Evolutionary conservation across 768 basidiomycete species (phyloP), one percentile per base, ranked within the genome.

Genomic region (Auricularia sp.): DNA sequence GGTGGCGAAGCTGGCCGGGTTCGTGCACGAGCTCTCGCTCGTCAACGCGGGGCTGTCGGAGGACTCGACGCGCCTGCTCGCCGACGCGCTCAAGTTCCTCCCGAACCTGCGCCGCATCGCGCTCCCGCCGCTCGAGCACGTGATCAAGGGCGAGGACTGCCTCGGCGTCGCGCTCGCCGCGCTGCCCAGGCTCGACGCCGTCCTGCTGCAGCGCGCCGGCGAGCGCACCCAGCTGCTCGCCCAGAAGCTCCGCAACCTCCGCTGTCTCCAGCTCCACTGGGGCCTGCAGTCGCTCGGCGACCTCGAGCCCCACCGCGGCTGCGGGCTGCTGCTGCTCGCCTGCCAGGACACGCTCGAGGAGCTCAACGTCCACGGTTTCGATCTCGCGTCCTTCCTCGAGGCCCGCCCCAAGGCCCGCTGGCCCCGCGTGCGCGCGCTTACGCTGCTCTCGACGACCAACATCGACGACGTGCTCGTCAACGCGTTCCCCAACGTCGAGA

Each of bases 91-190:
- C 56, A 61, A 56, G 53, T 54, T 67, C 36, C 66, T 71, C 21
- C 66, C 69, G 21, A 64, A 59, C 58, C 65, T 70, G 36, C 65
- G 64, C 54, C 60, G 62, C 62, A 67, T 72, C 65, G 68, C 69
- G 63, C 69, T 72, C 63, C 65, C 63, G 33, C 66, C 56, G 56
- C 56, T 59, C 56, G 56, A 59, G 29, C 56, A 59, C 56, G 56
- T 59, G 11, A 14, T 59, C 23, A 12, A 23, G 3, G 29, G 29
- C 56, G 23, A 59, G 16, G 56, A 68, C 64, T 70, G 68, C 36
- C 66, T 66, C 43, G 60, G 59, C 36, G 34, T 56, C 53, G 67
- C 71, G 23, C 56, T 65, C 8, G 36, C 44, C 11, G 65, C 68
- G 58, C 64, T 73, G 42, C 65, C 56, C 56, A 29, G 23, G 21